Evolutionary conservation across 306 rosid species (phyloP).

Genomic region (Astragalus membranaceus): DNA sequence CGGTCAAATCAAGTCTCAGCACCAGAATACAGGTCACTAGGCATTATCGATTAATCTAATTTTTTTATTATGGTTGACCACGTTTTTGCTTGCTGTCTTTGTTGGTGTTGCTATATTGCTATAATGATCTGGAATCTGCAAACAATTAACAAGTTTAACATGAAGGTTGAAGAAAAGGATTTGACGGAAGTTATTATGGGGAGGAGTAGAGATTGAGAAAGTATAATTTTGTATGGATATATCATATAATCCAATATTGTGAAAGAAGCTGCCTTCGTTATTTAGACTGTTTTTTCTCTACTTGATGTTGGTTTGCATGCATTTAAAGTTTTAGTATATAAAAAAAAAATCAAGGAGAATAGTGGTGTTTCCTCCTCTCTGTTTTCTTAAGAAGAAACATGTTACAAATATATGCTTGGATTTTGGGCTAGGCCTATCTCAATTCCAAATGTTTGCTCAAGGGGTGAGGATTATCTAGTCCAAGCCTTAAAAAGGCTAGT

Average conservation of each 20-base stretch:
- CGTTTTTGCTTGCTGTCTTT: not conserved
- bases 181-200: not conserved
- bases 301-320: not conserved
- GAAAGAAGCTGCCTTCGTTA: not conserved
- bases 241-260: not conserved
- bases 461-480: no score
- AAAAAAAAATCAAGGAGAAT: not conserved
- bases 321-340: not conserved
- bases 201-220: not conserved
- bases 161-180: not conserved
- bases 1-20: slow-evolving; percentile 99
- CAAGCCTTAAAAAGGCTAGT: no score
- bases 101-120: not conserved
- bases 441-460: no score
- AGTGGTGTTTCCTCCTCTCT: not conserved
- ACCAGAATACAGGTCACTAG: slow-evolving; percentile 74
- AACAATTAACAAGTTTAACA: not conserved
- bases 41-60: not conserved
- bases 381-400: not conserved
- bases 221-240: not conserved
- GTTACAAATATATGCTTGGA: no score
- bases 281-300: not conserved
- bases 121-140: not conserved
- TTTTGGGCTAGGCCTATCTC: no score
- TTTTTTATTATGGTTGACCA: not conserved